Evolutionary conservation across 2,329 filamentous ascomycete species (phyloP).

Genomic region (Botryotinia convoluta): DNA sequence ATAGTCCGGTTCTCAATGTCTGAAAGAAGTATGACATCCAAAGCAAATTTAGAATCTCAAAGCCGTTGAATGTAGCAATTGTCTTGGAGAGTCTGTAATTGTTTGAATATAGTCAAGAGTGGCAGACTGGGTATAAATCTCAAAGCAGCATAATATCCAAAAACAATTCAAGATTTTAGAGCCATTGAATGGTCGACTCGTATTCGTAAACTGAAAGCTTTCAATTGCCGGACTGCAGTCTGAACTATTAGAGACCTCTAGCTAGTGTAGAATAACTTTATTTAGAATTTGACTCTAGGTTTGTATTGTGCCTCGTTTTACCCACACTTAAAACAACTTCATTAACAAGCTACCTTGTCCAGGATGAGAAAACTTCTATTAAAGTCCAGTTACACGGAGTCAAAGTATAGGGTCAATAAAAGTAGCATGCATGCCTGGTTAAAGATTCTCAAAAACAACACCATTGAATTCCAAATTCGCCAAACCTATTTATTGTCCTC

Average conservation of each 20-base stretch:
- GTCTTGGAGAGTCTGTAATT: background rate
- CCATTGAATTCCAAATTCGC: background rate
- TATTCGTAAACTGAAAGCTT: background rate
- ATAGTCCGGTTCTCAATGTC: background rate
- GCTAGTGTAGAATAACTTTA: background rate
- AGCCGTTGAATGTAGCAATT: background rate
- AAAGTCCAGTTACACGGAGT: too few relatives aligned
- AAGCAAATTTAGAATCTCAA: background rate
- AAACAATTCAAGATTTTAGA: background rate
- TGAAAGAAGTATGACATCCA: background rate
- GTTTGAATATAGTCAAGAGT: background rate
- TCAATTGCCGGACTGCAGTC: background rate
- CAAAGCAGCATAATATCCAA: background rate
- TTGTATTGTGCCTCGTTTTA: background rate
- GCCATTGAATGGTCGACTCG: rapidly evolving
- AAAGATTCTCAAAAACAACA: background rate
- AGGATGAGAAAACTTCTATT: background rate
- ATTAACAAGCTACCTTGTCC: background rate
- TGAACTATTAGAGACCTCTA: background rate
- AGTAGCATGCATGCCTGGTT: too few relatives aligned
- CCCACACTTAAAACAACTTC: background rate
- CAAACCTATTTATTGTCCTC: background rate
- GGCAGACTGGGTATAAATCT: background rate
- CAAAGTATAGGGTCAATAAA: background rate
- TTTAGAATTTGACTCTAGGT: background rate